Evolutionary conservation across 257 asterid species (phyloP).

Genomic region (Catharanthus roseus): DNA sequence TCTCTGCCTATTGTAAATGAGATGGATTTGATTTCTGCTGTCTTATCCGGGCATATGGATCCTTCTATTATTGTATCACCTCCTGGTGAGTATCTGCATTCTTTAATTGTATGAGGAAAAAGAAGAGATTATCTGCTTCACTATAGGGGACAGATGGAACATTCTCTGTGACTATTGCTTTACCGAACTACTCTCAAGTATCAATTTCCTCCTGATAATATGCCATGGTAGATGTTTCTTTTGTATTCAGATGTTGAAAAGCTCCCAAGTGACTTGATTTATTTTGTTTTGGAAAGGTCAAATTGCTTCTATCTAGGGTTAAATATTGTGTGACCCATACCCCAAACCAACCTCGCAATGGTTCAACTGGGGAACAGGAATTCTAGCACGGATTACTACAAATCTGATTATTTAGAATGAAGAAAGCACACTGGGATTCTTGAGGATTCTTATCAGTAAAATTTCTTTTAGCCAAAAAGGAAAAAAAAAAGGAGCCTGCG

Average conservation of each 20-base stretch:
- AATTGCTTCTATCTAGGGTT: background rate
- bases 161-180: background rate
- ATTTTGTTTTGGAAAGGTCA: slow-evolving; percentile 2
- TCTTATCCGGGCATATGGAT: slow-evolving; percentile 66
- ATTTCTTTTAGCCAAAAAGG: background rate
- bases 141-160: background rate
- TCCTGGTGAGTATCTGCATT: slow-evolving; percentile 50
- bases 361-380: background rate
- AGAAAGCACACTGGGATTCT: background rate
- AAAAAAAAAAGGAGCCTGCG: background rate
- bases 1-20: slow-evolving; percentile 62
- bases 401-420: background rate
- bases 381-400: background rate
- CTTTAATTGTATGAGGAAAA: no score
- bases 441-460: background rate
- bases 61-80: slow-evolving; percentile 57
- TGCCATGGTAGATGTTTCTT: background rate
- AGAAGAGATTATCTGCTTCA: background rate
- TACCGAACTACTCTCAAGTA: background rate
- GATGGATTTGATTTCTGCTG: slow-evolving; percentile 63
- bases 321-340: no score
- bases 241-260: background rate
- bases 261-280: background rate
- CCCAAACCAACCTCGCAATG: no score
- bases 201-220: background rate